Evolutionary conservation across 2,329 filamentous ascomycete species (phyloP).

Genomic region (Capronia coronata): DNA sequence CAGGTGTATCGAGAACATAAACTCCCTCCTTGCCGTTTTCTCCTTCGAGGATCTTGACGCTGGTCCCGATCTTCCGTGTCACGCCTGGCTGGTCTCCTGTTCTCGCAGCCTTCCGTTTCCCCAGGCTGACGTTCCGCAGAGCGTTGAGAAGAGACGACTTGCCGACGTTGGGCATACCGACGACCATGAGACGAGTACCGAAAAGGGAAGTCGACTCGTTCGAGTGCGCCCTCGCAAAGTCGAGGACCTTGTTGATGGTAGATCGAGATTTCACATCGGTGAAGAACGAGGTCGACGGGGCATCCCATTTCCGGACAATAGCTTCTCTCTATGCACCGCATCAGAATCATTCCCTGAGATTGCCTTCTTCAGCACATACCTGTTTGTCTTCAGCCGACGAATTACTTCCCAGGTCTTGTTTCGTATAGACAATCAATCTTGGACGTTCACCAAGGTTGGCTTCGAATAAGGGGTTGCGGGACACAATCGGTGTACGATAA

Average conservation of each 20-base stretch:
- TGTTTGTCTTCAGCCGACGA: slow-evolving; percentile 35
- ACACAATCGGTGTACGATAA: slow-evolving; percentile 81
- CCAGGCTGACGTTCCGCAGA: slow-evolving; percentile 63
- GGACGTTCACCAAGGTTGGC: slow-evolving; percentile 63
- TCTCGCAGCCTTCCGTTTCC: slow-evolving; percentile 62
- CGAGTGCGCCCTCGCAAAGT: slow-evolving; percentile 48
- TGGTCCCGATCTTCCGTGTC: slow-evolving; percentile 74
- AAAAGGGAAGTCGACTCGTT: slow-evolving; percentile 53
- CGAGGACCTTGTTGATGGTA: slow-evolving; percentile 44
- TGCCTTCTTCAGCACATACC: slow-evolving; percentile 2
- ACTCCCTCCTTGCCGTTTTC: slow-evolving; percentile 55
- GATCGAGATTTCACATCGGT: slow-evolving; percentile 43
- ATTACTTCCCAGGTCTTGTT: slow-evolving; percentile 64
- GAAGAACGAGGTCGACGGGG: slow-evolving; percentile 49
- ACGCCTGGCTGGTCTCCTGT: slow-evolving; percentile 86
- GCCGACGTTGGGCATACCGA: slow-evolving; percentile 96
- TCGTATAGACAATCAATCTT: slow-evolving; percentile 84
- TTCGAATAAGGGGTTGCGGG: slow-evolving; percentile 85
- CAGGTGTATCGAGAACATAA: slow-evolving; percentile 85
- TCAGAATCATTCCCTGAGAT: slow-evolving; percentile 1
- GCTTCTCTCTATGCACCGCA: slow-evolving; percentile 40
- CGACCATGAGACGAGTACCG: slow-evolving; percentile 76
- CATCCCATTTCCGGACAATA: slow-evolving; percentile 50
- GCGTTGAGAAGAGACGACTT: slow-evolving; percentile 93
- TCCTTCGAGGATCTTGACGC: slow-evolving; percentile 71